Conservation (phyloP, 2,329 filamentous ascomycete species). For the Fusarium abutilonis region DNA sequence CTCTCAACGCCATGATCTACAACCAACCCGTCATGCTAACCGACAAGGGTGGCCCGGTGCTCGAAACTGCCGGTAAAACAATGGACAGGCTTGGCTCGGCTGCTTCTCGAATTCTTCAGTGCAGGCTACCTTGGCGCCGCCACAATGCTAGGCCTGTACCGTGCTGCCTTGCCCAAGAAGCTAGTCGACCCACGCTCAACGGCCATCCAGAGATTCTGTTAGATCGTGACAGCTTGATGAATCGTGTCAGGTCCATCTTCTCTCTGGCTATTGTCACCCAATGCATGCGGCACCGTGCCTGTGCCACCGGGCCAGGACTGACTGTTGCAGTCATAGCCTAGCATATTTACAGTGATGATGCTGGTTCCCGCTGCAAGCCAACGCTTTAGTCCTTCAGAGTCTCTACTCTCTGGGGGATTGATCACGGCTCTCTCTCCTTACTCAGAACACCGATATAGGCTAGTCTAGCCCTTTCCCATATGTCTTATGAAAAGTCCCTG, state of each 20-base stretch:
- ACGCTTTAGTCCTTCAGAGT: constrained; percentile 25
- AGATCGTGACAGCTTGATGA: constrained; percentile 19
- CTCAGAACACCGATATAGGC: constrained; percentile 18
- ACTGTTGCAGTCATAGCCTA: constrained; percentile 29
- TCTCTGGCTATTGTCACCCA: constrained; percentile 31
- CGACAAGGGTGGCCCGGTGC: constrained; percentile 40
- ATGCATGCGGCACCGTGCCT: constrained; percentile 39
- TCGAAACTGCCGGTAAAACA: constrained; percentile 44
- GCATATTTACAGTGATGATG: constrained; percentile 40
- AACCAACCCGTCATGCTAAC: constrained; percentile 42
- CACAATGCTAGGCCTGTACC: constrained; percentile 32
- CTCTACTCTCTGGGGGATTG: constrained; percentile 17
- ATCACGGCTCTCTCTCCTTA: constrained; percentile 14
- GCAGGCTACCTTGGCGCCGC: constrained; percentile 33
- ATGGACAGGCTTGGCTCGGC: constrained; percentile 28
- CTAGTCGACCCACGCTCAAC: constrained; percentile 28
- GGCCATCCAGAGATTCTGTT: constrained; percentile 9
- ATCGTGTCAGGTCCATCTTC: constrained; percentile 18
- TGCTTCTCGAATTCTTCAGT: constrained; percentile 36
- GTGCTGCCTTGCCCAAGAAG: constrained; percentile 23
- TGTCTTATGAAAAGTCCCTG: constrained; percentile 33
- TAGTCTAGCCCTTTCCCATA: constrained; percentile 15
- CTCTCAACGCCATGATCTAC: constrained; percentile 47
- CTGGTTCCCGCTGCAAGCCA: constrained; percentile 41
- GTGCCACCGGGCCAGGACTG: constrained; percentile 34